Evolutionary conservation across 768 basidiomycete genomes (phyloP), one percentile per base, ranked within the genome.

Genomic region (Boletus rubropictus): DNA sequence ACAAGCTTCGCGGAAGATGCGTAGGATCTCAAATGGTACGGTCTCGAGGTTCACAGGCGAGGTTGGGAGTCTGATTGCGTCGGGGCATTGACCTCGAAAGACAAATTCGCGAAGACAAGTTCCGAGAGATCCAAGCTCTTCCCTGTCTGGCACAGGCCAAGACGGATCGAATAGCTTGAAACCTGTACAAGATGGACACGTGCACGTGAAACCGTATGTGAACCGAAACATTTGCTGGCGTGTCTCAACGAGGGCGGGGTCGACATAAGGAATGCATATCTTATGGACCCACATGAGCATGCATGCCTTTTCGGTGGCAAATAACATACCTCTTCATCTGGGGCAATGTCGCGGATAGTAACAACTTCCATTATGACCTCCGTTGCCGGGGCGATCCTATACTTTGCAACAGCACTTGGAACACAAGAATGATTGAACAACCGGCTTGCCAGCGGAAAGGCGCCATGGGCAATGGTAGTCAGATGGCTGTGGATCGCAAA

Each of bases 351-450:
- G 10, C 74, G 70, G 44, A 91, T 69, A 2, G 83, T 78, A 8
- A 86, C 70, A 4, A 89, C 68, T 51, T 86, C 75, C 82, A 90
- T 84, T 11, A 52, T 51, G 3, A 79, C 74, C 4, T 64, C 55
- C 34, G 69, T 55, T 7, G 58, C 63, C 2, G 54, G 60, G 20
- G 52, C 57, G 14, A 86, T 65, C 37, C 65, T 58, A 56, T 84
- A 87, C 60, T 78, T 83, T 27, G 78, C 70, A 21, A 76, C 77
- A 14, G 84, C 84, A 53, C 87, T 89, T 1, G 89, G 86, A 15
- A 75, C 55, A 62, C 89, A 91, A 4, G 85, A 87, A 58, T 91
- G 89, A 58, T 91, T 91, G 69, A 90, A 88, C 11, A 79, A 60
- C n/a, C 86, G 74, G 57, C 89, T 90, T 2, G 89, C 82, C 9